phyloP scores from a whole-genome alignment of 148 eudicot species.

The Pouteria glomerata region DNA sequence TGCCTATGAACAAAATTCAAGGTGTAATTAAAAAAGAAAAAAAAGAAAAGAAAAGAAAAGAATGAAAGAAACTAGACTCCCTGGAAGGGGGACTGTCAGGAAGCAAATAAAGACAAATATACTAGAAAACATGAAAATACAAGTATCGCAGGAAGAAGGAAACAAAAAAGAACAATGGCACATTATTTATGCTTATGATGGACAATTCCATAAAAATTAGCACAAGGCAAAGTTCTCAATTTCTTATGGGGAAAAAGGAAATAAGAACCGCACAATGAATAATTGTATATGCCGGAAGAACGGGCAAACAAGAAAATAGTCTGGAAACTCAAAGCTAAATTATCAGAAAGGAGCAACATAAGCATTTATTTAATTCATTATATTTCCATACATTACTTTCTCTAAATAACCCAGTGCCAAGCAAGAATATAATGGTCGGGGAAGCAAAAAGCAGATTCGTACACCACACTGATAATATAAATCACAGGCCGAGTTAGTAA shows the following conservation, averaged over 20 bases:
- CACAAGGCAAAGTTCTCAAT: not conserved
- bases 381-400: not conserved
- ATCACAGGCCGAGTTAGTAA: not conserved
- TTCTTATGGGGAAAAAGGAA: not conserved
- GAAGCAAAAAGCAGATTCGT: not conserved
- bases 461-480: not conserved
- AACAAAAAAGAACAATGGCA: not conserved
- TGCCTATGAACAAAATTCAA: not conserved
- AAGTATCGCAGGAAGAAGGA: not conserved
- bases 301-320: not conserved
- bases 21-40: too few species aligned
- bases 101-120: not conserved
- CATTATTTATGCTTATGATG: not conserved
- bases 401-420: not conserved
- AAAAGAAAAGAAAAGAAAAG: too few species aligned
- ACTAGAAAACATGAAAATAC: not conserved
- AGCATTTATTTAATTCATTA: too few species aligned
- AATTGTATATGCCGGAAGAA: not conserved
- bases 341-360: not conserved
- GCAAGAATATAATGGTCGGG: not conserved
- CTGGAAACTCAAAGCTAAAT: not conserved
- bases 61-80: too few species aligned
- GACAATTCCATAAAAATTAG: not conserved
- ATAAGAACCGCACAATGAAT: too few species aligned
- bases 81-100: too few species aligned